These are phyloP conservation scores for Citeromyces siamensis DNA, from an alignment of 1,139 yeast species.

Conservation along the genomic window DNA sequence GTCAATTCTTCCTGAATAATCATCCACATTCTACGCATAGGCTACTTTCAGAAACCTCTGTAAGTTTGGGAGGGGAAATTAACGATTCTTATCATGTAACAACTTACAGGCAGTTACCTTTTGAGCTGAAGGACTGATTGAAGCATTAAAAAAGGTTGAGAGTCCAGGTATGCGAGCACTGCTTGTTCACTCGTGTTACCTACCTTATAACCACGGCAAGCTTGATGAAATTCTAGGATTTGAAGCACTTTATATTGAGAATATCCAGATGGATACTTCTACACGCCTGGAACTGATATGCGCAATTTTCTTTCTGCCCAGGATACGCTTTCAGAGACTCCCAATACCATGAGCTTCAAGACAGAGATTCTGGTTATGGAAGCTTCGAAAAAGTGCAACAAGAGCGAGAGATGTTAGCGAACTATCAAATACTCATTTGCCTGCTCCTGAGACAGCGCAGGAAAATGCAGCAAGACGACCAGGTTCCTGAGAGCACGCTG, in stretches of 20 bases:
- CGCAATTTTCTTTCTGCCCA: conserved; percentile 80
- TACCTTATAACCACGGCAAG: conserved; percentile 74
- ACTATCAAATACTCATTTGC: conserved; percentile 62
- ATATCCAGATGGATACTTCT: conserved; percentile 59
- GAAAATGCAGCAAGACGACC: conserved; percentile 50
- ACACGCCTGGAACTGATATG: conserved; percentile 79
- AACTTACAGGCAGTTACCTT: no score
- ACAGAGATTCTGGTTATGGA: conserved; percentile 59
- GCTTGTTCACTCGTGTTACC: conserved; percentile 85
- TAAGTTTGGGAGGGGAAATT: no score
- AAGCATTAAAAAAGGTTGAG: no score
- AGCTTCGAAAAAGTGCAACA: conserved; percentile 55
- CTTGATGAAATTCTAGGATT: conserved; percentile 86
- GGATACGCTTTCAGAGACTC: conserved; percentile 86
- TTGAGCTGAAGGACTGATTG: no score
- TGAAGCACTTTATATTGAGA: conserved; percentile 51
- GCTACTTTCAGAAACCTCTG: no score
- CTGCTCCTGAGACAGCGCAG: conserved; percentile 77
- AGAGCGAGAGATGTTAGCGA: no score
- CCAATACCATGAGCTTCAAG: conserved; percentile 58
- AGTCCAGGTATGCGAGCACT: no score
- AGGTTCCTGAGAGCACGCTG: conserved; percentile 66
- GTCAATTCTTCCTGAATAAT: no score
- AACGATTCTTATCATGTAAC: no score
- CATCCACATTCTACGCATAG: no score